A percentile compares a stretch with the other conserved stretches of the same genome.
These are phyloP conservation scores for Aureobasidium lini DNA, from an alignment of 2,329 filamentous ascomycete genomes.

Conservation along the genomic window DNA sequence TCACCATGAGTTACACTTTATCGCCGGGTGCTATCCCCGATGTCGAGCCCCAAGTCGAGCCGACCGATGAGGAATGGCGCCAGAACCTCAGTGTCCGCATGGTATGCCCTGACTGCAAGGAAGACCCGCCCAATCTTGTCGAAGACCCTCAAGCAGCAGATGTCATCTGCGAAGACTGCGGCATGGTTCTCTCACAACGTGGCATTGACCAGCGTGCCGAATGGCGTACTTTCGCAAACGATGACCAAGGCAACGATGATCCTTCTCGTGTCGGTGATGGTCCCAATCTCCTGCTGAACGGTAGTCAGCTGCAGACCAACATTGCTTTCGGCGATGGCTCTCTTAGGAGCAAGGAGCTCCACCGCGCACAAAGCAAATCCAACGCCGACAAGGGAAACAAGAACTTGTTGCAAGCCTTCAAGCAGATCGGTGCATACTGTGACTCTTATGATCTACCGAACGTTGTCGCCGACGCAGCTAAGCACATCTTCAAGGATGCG, in stretches of 20 bases:
- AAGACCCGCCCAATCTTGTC: slow-evolving; percentile 82
- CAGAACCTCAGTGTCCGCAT: slow-evolving; percentile 83
- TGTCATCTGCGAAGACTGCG: slow-evolving; percentile 86
- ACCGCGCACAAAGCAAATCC: slow-evolving; percentile 75
- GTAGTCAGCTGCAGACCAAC: slow-evolving; percentile 78
- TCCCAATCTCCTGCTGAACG: slow-evolving; percentile 81
- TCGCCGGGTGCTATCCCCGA: slow-evolving; percentile 40
- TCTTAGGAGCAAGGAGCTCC: slow-evolving; percentile 64
- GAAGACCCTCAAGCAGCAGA: slow-evolving; percentile 91
- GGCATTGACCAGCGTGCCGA: slow-evolving; percentile 95
- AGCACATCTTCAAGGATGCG: slow-evolving; percentile 90
- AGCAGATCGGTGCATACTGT: slow-evolving; percentile 80
- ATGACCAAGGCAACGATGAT: slow-evolving; percentile 93
- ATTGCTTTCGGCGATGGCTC: slow-evolving; percentile 76
- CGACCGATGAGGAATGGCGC: slow-evolving; percentile 49
- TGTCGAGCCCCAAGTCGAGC: slow-evolving; percentile 27
- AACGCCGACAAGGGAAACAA: slow-evolving; percentile 78
- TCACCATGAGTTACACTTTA: slow-evolving; percentile 29
- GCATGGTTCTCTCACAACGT: slow-evolving; percentile 79
- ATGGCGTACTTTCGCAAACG: slow-evolving; percentile 98
- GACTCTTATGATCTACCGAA: slow-evolving; percentile 76
- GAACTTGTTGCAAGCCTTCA: slow-evolving; percentile 70
- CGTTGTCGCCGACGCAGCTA: slow-evolving; percentile 79
- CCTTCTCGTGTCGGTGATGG: slow-evolving; percentile 96
- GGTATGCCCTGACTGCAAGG: slow-evolving; percentile 84